Evolutionary conservation across 106 monocot species (phyloP).

Genomic region (Dendrobium nobile): DNA sequence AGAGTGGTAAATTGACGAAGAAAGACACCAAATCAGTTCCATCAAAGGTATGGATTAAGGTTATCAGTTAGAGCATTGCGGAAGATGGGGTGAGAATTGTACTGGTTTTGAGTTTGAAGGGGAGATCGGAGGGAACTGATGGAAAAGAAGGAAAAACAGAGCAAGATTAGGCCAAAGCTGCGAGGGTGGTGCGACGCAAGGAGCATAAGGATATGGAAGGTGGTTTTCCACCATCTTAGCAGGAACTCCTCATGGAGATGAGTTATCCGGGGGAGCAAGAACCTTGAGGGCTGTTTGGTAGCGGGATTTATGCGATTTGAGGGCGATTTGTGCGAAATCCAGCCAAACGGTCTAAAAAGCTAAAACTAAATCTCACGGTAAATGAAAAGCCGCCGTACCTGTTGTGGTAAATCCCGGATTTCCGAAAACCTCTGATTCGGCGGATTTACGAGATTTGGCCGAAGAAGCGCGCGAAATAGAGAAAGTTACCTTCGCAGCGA

Average conservation of each 20-base stretch:
- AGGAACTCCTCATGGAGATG: background rate
- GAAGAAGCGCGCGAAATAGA: too few relatives aligned
- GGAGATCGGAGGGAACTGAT: conserved; percentile 53
- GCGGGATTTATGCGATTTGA: too few relatives aligned
- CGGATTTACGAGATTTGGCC: too few relatives aligned
- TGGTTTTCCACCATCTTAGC: conserved; percentile 32
- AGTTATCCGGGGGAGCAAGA: too few relatives aligned
- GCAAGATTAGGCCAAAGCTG: conserved; percentile 31
- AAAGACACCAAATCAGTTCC: background rate
- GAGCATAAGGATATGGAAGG: conserved; percentile 11
- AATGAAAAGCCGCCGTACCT: too few relatives aligned
- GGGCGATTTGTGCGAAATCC: too few relatives aligned
- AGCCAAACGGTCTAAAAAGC: too few relatives aligned
- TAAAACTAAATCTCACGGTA: too few relatives aligned
- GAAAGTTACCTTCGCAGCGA: too few relatives aligned
- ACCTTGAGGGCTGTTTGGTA: too few relatives aligned
- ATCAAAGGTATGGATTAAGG: background rate
- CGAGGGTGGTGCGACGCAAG: conserved; percentile 35
- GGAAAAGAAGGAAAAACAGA: conserved; percentile 59
- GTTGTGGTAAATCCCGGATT: too few relatives aligned
- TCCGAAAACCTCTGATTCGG: too few relatives aligned
- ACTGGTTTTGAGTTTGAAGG: conserved; percentile 5
- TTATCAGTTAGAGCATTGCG: background rate
- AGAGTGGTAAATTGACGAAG: conserved; percentile 60
- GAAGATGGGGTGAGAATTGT: conserved; percentile 7